These are phyloP conservation scores for Hyaloscypha finlandica DNA, from an alignment of 495 filamentous ascomycete genomes.

Conservation along the genomic window DNA sequence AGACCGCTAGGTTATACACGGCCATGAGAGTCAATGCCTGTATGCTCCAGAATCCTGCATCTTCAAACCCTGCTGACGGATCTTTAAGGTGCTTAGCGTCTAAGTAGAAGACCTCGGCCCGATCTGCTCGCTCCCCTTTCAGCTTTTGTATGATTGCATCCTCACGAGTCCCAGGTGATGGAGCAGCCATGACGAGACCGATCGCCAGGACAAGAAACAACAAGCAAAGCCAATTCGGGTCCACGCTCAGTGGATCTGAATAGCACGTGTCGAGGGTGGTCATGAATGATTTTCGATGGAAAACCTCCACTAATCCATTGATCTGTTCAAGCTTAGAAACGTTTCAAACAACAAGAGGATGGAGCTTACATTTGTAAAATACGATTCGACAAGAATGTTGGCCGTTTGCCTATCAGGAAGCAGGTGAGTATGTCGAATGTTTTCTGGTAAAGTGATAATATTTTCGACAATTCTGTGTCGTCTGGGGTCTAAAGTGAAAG, in stretches of 20 bases:
- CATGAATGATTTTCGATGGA: constrained; percentile 52
- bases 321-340: constrained; percentile 42
- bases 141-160: constrained; percentile 52
- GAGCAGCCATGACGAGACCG: constrained; percentile 58
- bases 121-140: constrained; percentile 35
- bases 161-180: constrained; percentile 47
- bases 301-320: constrained; percentile 55
- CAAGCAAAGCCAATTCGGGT: constrained; percentile 47
- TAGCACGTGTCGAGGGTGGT: constrained; percentile 52
- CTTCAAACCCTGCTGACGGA: constrained; percentile 58
- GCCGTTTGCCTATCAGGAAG: constrained; percentile 58
- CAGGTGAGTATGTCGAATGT: constrained; percentile 35
- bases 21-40: constrained; percentile 63
- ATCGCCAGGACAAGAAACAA: constrained; percentile 58
- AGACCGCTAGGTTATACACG: constrained; percentile 57
- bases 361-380: constrained; percentile 58
- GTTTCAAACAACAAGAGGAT: neutral
- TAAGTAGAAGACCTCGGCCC: constrained; percentile 60
- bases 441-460: constrained; percentile 47
- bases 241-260: constrained; percentile 49
- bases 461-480: constrained; percentile 70
- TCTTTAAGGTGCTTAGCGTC: constrained; percentile 57
- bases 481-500: constrained; percentile 69
- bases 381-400: constrained; percentile 55
- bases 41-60: constrained; percentile 63